Base-by-base conservation (phyloP, 768 basidiomycete species). In the Xerocomellus dryophilus region DNA sequence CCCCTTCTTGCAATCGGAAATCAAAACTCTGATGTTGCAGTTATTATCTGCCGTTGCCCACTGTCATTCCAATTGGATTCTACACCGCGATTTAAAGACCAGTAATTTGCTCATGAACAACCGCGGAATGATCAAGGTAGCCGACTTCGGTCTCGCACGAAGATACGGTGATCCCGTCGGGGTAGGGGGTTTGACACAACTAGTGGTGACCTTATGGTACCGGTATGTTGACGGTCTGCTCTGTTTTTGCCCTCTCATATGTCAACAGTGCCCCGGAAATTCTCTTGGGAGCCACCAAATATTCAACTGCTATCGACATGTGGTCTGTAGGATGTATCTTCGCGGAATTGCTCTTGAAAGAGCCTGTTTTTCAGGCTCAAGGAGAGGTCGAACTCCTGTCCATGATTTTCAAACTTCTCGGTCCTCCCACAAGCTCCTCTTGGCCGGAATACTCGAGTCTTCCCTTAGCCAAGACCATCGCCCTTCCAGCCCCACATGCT, bases 251-350 rank as follows among this genome's bases (percentile, higher is more conserved):
- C 49, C 47, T 64, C 43, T 53, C 58, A 51, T 21, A 51, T 25
- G 39, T 44, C 23, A 40, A 43, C 66, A 97, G 94, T 38, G 91
- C 95, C 8, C 97, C 97, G 2, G 97, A 98, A 75, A 90, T 99
- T 43, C 78, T 99, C 15, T 78, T 99, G 25, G 97, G 96, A 12
- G 92, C 91, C 12, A 90, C 84, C 53, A 90, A 87, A 34, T 99
- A 99, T 71, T 90, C 93, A 14, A 99, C 96, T 18, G 88, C 95
- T 0, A 83, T 99, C 52, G 97, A 99, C 69, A 84, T 98, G 82
- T 99, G 97, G 97, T 96, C 93, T 45, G 93, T 97, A 10, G 97
- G 97, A 8, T 99, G 97, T 76, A 98, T 99, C 61, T 98, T 98
- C 65, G 95, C 91, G 14, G 97, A 99, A 70, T 77, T 99, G 44